phyloP scores from a whole-genome alignment of 345 rosid species.

The Gossypium thurberi region DNA sequence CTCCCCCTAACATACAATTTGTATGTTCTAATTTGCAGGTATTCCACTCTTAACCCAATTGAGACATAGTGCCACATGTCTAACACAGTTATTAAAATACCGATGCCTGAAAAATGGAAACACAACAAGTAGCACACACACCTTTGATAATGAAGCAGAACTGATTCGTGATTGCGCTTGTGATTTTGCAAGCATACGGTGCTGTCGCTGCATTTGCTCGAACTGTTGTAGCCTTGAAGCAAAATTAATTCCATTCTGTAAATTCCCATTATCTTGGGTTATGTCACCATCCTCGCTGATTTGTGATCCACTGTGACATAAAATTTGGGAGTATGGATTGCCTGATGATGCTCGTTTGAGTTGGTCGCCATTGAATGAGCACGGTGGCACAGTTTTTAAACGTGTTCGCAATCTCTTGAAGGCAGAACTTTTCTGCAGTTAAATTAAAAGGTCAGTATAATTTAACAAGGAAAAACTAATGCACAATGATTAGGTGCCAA shows the following conservation, averaged over 20 bases:
- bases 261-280: constrained; percentile 44
- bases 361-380: constrained; percentile 65
- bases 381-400: constrained; percentile 77
- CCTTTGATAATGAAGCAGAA: constrained; percentile 50
- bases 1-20: background rate
- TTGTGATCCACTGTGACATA: constrained; percentile 42
- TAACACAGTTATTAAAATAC: background rate
- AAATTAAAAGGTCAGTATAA: background rate
- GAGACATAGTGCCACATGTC: background rate
- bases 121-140: constrained; percentile 14
- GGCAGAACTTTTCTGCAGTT: constrained; percentile 85
- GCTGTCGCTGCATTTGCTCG: constrained; percentile 78
- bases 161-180: constrained; percentile 39
- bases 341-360: constrained; percentile 65
- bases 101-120: background rate
- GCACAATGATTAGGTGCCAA: background rate
- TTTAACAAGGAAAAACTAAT: background rate
- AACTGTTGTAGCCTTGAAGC: constrained; percentile 67
- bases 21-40: background rate
- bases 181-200: constrained; percentile 56
- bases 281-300: constrained; percentile 55
- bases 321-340: constrained; percentile 53
- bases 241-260: constrained; percentile 74
- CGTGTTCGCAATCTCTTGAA: constrained; percentile 82
- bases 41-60: background rate